Conservation (phyloP, 2,329 filamentous ascomycete species). For the Helotiales sp. region DNA sequence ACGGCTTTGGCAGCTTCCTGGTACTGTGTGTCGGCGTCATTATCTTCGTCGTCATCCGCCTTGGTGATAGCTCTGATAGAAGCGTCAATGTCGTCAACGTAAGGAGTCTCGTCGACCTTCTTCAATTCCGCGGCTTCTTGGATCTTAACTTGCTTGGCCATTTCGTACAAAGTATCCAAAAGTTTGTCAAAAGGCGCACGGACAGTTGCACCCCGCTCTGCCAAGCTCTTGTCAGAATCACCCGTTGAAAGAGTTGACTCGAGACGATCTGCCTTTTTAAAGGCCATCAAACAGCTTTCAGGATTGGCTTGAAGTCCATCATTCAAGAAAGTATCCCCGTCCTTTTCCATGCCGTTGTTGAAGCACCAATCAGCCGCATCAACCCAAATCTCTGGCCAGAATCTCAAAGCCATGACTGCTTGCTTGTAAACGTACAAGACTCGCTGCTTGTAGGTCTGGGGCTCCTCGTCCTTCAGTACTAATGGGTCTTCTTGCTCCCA, state of each 20-base stretch:
- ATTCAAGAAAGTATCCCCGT: constrained; percentile 71
- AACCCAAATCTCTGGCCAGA: constrained; percentile 96
- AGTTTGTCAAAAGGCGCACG: constrained; percentile 83
- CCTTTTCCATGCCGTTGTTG: constrained; percentile 71
- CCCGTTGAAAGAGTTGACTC: constrained; percentile 79
- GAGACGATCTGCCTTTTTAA: constrained; percentile 87
- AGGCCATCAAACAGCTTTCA: constrained; percentile 87
- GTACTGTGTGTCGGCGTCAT: constrained; percentile 42
- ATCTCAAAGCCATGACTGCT: constrained; percentile 88
- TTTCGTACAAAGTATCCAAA: constrained; percentile 84
- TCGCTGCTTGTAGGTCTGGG: constrained; percentile 73
- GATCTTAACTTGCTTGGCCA: constrained; percentile 75
- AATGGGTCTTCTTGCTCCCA: constrained; percentile 96
- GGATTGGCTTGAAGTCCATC: constrained; percentile 89
- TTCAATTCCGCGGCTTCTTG: constrained; percentile 63
- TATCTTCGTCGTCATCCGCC: constrained; percentile 56
- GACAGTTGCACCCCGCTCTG: constrained; percentile 66
- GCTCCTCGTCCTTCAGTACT: constrained; percentile 82
- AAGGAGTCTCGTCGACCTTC: constrained; percentile 57
- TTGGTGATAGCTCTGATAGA: constrained; percentile 47
- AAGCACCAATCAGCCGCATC: constrained; percentile 94
- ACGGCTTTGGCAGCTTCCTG: constrained; percentile 59
- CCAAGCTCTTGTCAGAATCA: constrained; percentile 72
- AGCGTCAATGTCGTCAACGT: constrained; percentile 42
- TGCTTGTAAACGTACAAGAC: constrained; percentile 93